Conservation (phyloP, 352 stramenopile genomes). For the Pythium aphanidermatum region DNA sequence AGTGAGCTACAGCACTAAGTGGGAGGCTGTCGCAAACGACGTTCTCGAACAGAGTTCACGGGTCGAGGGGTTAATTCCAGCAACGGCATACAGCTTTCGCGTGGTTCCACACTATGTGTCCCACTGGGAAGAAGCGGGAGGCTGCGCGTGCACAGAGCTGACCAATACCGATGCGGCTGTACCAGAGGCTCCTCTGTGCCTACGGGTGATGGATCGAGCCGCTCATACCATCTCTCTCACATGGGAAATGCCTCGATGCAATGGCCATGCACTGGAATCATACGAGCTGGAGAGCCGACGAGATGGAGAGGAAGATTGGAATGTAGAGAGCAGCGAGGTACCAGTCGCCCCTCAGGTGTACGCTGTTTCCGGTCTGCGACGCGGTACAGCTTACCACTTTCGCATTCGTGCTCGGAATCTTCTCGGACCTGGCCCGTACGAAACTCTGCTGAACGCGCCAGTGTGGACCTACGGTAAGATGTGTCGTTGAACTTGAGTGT, state of each 20-base stretch:
- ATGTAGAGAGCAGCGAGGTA: slow-evolving; percentile 1
- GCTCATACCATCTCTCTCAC: slow-evolving; percentile 27
- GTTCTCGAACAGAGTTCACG: slow-evolving; percentile 20
- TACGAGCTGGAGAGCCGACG: slow-evolving; percentile 14
- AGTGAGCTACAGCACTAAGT: slow-evolving; percentile 30
- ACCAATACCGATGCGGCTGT: slow-evolving; percentile 23
- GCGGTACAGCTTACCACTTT: slow-evolving; percentile 16
- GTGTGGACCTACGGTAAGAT: slow-evolving; percentile 25
- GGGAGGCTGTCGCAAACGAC: slow-evolving; percentile 19
- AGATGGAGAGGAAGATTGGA: slow-evolving; percentile 3
- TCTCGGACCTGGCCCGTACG: slow-evolving; percentile 12
- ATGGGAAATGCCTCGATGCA: slow-evolving; percentile 46
- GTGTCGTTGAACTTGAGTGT: background rate
- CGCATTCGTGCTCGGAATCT: slow-evolving; percentile 21
- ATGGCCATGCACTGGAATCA: slow-evolving; percentile 29
- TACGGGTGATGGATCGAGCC: slow-evolving; percentile 30
- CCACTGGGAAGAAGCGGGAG: slow-evolving; percentile 29
- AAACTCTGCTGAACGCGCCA: slow-evolving; percentile 1
- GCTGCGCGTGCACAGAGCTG: slow-evolving; percentile 24
- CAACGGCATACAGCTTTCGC: slow-evolving; percentile 42
- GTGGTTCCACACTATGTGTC: slow-evolving; percentile 38
- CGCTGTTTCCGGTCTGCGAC: background rate
- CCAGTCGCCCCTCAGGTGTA: slow-evolving; percentile 9
- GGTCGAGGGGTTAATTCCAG: slow-evolving; percentile 27
- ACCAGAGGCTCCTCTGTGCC: slow-evolving; percentile 29